Conservation (phyloP, 2,329 filamentous ascomycete genomes). For the Conoideocrella luteorostrata region DNA sequence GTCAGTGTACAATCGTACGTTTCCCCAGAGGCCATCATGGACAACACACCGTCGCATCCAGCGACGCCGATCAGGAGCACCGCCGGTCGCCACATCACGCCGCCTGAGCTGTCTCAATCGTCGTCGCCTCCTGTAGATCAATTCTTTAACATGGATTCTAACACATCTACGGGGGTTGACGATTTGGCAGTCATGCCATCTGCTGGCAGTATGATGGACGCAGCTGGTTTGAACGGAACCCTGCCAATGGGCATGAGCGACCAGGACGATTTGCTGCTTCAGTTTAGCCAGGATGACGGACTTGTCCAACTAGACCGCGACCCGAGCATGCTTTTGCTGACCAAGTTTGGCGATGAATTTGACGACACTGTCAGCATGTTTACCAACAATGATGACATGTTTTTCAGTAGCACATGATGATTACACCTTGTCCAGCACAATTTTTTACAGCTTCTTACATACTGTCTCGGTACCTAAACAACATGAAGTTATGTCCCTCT, state of each 20-base stretch:
- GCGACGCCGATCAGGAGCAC: constrained; percentile 45
- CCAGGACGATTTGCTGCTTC: constrained; percentile 36
- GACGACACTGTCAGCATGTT: constrained; percentile 46
- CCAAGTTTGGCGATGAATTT: constrained; percentile 50
- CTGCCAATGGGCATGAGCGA: constrained; percentile 28
- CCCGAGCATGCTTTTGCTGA: constrained; percentile 41
- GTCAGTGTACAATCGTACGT: constrained; percentile 36
- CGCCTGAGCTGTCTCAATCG: constrained; percentile 54
- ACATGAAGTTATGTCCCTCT: constrained; percentile 6
- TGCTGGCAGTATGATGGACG: constrained; percentile 25
- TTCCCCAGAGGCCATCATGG: constrained; percentile 40
- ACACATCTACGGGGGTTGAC: constrained; percentile 24
- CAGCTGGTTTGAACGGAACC: constrained; percentile 26
- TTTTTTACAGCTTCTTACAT: constrained; percentile 3
- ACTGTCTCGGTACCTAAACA: constrained; percentile 2
- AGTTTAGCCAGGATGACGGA: constrained; percentile 37
- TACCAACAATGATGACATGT: constrained; percentile 43
- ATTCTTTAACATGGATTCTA: constrained; percentile 42
- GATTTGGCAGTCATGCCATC: constrained; percentile 24
- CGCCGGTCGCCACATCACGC: constrained; percentile 48
- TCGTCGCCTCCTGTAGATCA: constrained; percentile 47
- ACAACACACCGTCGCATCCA: constrained; percentile 29
- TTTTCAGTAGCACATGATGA: constrained; percentile 37
- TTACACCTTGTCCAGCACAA: neutral
- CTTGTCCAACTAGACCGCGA: constrained; percentile 39